Evolutionary conservation across 768 basidiomycete genomes (phyloP).

Genomic region (Boletus sp.): DNA sequence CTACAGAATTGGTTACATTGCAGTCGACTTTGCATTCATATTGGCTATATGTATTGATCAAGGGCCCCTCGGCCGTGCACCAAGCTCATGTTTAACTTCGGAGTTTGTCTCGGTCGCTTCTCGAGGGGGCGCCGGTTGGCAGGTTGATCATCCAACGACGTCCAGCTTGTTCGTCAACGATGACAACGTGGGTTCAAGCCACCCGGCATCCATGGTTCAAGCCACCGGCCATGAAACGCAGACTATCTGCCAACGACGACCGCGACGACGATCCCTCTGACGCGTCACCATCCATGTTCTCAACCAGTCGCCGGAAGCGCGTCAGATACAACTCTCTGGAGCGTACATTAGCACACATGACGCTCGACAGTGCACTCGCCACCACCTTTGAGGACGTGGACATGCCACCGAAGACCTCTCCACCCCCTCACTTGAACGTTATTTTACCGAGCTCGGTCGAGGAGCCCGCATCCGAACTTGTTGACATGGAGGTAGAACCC

Average conservation of each 20-base stretch:
- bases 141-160: not conserved
- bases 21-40: not conserved
- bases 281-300: constrained; percentile 25
- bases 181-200: constrained; percentile 34
- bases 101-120: not conserved
- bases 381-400: constrained; percentile 15
- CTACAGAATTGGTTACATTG: not conserved
- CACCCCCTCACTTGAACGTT: constrained; percentile 4
- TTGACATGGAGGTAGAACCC: constrained; percentile 66
- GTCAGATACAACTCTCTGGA: constrained; percentile 50
- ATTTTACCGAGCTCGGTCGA: constrained; percentile 40
- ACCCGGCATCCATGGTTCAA: constrained; percentile 45
- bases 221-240: constrained; percentile 41
- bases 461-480: constrained; percentile 49
- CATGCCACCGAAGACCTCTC: constrained; percentile 14
- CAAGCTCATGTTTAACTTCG: not conserved
- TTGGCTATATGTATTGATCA: not conserved
- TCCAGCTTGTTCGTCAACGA: not conserved
- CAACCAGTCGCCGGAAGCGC: constrained; percentile 48
- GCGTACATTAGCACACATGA: constrained; percentile 53
- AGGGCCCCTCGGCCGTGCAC: not conserved
- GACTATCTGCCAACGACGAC: constrained; percentile 21
- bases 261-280: constrained; percentile 13
- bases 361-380: constrained; percentile 19
- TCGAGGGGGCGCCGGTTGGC: not conserved